Conservation (phyloP, 2,329 filamentous ascomycete genomes). For the Trichoderma sp. region DNA sequence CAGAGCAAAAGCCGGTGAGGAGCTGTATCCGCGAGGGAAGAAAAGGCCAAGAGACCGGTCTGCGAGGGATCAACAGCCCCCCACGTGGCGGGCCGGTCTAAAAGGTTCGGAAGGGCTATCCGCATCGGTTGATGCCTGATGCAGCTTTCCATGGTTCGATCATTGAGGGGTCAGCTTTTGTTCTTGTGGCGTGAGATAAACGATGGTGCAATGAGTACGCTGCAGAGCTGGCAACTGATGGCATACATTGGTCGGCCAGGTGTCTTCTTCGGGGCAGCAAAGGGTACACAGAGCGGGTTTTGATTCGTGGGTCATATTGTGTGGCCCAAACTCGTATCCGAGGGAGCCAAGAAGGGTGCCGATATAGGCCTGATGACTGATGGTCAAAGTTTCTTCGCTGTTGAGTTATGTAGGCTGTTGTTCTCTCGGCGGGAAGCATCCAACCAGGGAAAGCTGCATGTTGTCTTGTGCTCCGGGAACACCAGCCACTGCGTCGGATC, state of each 20-base stretch:
- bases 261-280: neutral
- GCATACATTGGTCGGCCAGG: neutral
- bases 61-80: neutral
- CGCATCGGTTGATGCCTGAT: conserved; percentile 20
- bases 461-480: neutral
- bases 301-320: conserved; percentile 12
- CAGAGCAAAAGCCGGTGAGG: conserved; percentile 16
- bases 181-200: neutral
- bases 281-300: conserved; percentile 12
- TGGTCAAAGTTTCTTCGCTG: neutral
- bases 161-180: conserved; percentile 2
- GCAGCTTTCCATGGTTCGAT: conserved; percentile 19
- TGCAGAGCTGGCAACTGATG: neutral
- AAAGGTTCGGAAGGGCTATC: conserved; percentile 7
- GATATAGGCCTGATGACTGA: conserved; percentile 8
- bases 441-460: conserved; percentile 9
- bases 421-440: conserved; percentile 5
- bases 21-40: neutral
- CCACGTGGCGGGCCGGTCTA: conserved; percentile 18
- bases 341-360: conserved; percentile 8
- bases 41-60: neutral
- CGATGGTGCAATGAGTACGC: neutral
- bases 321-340: neutral
- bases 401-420: neutral
- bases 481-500: conserved; percentile 18